Evolutionary conservation across 176 grass and related monocot species (phyloP).

Genomic region (Dactylis glomerata): DNA sequence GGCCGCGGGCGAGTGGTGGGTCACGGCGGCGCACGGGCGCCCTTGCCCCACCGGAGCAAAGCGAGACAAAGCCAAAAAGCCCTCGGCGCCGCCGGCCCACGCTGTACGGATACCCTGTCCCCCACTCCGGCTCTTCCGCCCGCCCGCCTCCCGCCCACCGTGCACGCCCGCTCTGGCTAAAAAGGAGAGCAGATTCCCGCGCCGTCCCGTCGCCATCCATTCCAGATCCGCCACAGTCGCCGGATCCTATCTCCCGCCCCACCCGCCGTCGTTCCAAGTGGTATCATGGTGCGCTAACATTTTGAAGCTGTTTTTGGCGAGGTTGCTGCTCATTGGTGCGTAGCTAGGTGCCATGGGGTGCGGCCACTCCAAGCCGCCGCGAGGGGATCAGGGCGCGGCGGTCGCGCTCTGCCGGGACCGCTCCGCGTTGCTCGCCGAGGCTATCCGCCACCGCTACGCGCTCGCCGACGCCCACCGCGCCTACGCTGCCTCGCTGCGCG

Average conservation of each 20-base stretch:
- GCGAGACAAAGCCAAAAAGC: conserved; percentile 9
- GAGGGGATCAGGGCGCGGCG: conserved; percentile 16
- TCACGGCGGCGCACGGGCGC: neutral
- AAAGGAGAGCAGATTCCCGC: neutral
- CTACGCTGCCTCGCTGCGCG: conserved; percentile 45
- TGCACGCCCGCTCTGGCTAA: neutral
- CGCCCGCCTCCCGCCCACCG: neutral
- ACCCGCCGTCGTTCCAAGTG: neutral
- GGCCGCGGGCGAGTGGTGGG: neutral
- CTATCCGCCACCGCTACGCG: conserved; percentile 53
- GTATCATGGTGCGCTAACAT: neutral
- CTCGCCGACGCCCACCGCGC: conserved; percentile 71
- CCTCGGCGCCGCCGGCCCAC: neutral
- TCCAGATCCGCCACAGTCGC: neutral
- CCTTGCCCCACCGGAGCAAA: neutral
- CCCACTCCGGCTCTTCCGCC: conserved; percentile 10
- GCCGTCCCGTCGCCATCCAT: conserved; percentile 15
- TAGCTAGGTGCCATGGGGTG: conserved; percentile 53
- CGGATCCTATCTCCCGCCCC: conserved; percentile 28
- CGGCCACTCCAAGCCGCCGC: conserved; percentile 40
- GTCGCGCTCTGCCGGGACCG: conserved; percentile 53
- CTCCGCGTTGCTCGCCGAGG: conserved; percentile 47
- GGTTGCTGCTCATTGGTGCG: neutral
- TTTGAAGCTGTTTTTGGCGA: neutral
- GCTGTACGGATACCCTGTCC: neutral